Percentiles rank a stretch among this genome's conserved stretches.
Conservation (phyloP, 345 rosid genomes). For the Eucalyptus coolabah region DNA sequence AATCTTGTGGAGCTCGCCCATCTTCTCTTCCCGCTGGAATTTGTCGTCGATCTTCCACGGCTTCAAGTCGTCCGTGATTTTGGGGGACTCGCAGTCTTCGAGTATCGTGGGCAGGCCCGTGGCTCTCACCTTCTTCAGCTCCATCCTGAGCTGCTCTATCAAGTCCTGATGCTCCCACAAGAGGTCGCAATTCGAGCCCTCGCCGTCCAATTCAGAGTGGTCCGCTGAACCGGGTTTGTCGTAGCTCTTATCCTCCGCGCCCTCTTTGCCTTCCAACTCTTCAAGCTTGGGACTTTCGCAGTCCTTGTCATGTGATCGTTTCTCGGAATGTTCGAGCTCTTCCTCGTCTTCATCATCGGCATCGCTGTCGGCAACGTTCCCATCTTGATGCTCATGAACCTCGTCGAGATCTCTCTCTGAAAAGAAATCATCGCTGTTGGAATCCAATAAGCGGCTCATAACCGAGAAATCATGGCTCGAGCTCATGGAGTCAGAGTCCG, state of each 20-base stretch:
- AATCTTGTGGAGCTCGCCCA: constrained; percentile 80
- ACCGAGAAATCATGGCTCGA: constrained; percentile 33
- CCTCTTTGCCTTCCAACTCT: neutral
- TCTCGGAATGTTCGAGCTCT: constrained; percentile 9
- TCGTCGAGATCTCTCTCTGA: constrained; percentile 45
- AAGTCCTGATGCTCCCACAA: constrained; percentile 93
- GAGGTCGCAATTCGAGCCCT: constrained; percentile 44
- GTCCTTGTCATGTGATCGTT: neutral
- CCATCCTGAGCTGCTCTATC: constrained; percentile 87
- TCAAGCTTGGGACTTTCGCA: neutral
- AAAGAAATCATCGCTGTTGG: constrained; percentile 36
- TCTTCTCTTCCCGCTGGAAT: constrained; percentile 41
- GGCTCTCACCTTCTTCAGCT: constrained; percentile 77
- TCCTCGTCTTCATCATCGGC: neutral
- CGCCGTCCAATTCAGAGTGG: constrained; percentile 7
- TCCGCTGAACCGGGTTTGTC: neutral
- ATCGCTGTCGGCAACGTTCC: neutral
- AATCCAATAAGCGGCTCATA: constrained; percentile 21
- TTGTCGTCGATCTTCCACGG: constrained; percentile 90
- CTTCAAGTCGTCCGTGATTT: constrained; percentile 70
- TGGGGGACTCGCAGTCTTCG: constrained; percentile 73
- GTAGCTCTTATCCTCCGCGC: neutral
- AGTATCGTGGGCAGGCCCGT: constrained; percentile 67
- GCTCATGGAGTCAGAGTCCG: constrained; percentile 38
- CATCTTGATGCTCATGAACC: neutral